Conservation (phyloP, 495 filamentous ascomycete species). For the Hypomontagnella monticulosa region DNA sequence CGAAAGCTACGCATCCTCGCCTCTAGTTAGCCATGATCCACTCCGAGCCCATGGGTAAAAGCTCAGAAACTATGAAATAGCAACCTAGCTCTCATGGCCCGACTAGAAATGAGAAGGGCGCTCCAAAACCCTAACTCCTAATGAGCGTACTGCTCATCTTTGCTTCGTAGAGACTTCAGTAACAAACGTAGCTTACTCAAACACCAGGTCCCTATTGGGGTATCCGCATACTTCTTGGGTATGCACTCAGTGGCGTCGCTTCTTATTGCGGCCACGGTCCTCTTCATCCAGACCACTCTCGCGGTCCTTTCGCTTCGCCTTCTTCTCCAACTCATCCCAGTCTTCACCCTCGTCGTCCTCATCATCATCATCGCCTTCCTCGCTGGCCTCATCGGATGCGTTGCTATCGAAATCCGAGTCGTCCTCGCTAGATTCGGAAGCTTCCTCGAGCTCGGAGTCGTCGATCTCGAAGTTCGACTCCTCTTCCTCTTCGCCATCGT, state of each 20-base stretch:
- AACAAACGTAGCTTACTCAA: background rate
- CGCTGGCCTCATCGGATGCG: slow-evolving; percentile 78
- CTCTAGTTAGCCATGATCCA: no score
- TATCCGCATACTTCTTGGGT: background rate
- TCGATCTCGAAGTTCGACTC: slow-evolving; percentile 93
- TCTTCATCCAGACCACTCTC: slow-evolving; percentile 79
- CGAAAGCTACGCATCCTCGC: no score
- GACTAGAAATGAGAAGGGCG: background rate
- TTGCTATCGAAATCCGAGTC: slow-evolving; percentile 94
- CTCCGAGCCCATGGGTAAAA: background rate
- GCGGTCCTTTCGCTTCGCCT: slow-evolving; percentile 87
- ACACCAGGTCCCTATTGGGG: background rate
- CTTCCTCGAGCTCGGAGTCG: slow-evolving; percentile 82
- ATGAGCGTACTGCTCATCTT: background rate
- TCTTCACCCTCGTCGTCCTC: slow-evolving; percentile 88
- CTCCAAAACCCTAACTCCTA: slow-evolving; percentile 25
- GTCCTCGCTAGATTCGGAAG: slow-evolving; percentile 83
- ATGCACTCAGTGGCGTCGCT: slow-evolving; percentile 50
- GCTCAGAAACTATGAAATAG: background rate
- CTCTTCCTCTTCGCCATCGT: slow-evolving; percentile 73
- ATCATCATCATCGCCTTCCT: slow-evolving; percentile 74
- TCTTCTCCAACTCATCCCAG: slow-evolving; percentile 91
- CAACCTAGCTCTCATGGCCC: background rate
- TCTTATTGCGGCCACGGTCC: slow-evolving; percentile 57
- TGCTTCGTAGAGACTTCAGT: background rate